These are phyloP conservation scores for Hibiscus syriacus DNA, from an alignment of 345 rosid genomes.

Conservation along the genomic window DNA sequence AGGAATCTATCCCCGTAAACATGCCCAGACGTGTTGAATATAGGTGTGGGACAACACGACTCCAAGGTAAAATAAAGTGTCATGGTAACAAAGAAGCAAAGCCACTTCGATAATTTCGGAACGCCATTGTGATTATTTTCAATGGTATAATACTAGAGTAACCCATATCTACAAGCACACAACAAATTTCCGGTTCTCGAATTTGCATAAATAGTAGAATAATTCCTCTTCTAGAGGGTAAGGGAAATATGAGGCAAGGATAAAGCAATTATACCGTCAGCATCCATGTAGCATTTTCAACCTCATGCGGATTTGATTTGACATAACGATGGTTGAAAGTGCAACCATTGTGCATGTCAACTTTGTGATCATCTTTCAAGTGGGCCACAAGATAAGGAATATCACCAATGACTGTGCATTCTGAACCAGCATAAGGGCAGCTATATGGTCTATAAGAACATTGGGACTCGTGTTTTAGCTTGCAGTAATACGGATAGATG, in stretches of 20 bases:
- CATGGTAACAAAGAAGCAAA: neutral
- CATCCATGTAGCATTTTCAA: constrained; percentile 86
- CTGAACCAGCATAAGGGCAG: constrained; percentile 82
- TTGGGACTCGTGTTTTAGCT: constrained; percentile 67
- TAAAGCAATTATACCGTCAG: constrained; percentile 42
- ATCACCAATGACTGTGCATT: constrained; percentile 67
- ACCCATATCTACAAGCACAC: neutral
- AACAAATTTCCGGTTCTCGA: neutral
- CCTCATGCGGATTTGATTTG: constrained; percentile 75
- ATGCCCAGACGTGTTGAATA: neutral
- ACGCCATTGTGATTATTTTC: neutral
- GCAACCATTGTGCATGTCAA: constrained; percentile 78
- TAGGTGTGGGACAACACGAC: neutral
- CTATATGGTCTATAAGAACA: constrained; percentile 58
- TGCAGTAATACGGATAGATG: constrained; percentile 76
- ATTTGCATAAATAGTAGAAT: neutral
- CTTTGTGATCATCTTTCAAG: constrained; percentile 75
- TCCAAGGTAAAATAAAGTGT: neutral
- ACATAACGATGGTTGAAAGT: constrained; percentile 79
- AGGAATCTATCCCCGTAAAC: neutral
- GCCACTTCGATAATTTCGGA: neutral
- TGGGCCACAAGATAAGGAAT: constrained; percentile 65
- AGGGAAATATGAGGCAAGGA: neutral
- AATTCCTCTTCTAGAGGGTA: neutral
- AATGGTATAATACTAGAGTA: neutral